Base-by-base conservation (phyloP, 805 yeast genomes). In the Kuraishia ogatae region DNA sequence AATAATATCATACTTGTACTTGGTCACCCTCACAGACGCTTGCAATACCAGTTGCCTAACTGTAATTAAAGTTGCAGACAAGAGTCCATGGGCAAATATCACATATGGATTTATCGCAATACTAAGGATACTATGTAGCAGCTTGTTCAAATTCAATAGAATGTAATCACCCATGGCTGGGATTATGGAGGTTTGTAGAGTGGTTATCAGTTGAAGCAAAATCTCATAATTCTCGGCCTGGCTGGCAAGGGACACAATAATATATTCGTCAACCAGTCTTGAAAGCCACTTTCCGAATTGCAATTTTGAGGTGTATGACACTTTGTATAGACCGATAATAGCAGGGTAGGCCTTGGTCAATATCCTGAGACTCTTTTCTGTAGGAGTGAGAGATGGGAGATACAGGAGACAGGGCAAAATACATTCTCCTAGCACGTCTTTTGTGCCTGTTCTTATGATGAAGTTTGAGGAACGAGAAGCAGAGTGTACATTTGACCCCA, bases 331-430 rank as follows among this genome's bases (percentile, higher is more conserved):
- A 1, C 53, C 49, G 1, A 65, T 39, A 7, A 60, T 51, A 0
- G 66, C 53, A 15, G 60, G 53, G 48, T 69, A 69, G 0, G 69
- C 63, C 13, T 55, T 19, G 1, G 63, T 61, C 2, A 69, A 55
- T 1, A 67, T 57, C 10, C 23, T 1, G 1, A 51, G 26, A 8
- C 68, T 62, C 39, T 62, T 60, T 1, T 54, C 54, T 6, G 53
- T 58, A 1, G 72, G 66, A 2, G 70, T 67, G 19, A 64, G 60
- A 5, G 65, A 51, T 2, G 72, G 72, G 39, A 69, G 57, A 4
- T 68, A 59, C 29, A 69, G 52, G 15, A 69, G 51, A 39, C 64
- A 60, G 1, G 72, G 71, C 2, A 60, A 50, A 2, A 69, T 56
- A 1, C 66, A 52, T 10, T 59, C 65, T 21, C 56, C 59, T 7